phyloP scores from a whole-genome alignment of 2,329 filamentous ascomycete species.

The Cladosporium sp. region DNA sequence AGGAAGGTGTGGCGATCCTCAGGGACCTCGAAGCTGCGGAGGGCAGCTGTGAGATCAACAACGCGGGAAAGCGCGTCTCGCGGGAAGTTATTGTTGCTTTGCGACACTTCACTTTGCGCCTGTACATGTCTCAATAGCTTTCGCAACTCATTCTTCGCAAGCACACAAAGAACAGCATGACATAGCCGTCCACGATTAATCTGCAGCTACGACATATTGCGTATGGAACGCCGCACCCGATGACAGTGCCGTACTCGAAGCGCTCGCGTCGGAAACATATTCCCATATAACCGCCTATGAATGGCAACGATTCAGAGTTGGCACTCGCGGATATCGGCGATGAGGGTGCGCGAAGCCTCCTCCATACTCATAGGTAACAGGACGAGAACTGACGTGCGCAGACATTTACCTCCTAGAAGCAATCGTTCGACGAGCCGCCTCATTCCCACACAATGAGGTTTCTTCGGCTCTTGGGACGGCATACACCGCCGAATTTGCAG shows the following conservation, averaged over 20 bases:
- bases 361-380: not conserved
- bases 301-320: slow-evolving; percentile 27
- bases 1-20: not conserved
- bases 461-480: slow-evolving; percentile 67
- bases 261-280: slow-evolving; percentile 29
- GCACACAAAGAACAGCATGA: not conserved
- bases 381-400: slow-evolving; percentile 31
- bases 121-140: not conserved
- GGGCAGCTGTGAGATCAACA: slow-evolving; percentile 8
- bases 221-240: slow-evolving; percentile 22
- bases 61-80: slow-evolving; percentile 3
- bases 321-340: slow-evolving; percentile 38
- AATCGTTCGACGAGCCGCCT: slow-evolving; percentile 63
- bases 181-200: not conserved
- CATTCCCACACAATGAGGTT: slow-evolving; percentile 61
- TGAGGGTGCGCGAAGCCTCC: slow-evolving; percentile 28
- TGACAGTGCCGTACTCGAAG: slow-evolving; percentile 32
- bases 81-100: not conserved
- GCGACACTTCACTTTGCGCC: slow-evolving; percentile 5
- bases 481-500: slow-evolving; percentile 70
- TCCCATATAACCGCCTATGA: slow-evolving; percentile 25
- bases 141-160: not conserved
- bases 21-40: too few species aligned
- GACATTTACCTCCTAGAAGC: slow-evolving; percentile 76
- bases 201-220: not conserved